A percentile compares a stretch with the other conserved stretches of the same genome.
Evolutionary conservation across 129 eudicot genomes (phyloP).

Genomic region (Glebionis coronaria): DNA sequence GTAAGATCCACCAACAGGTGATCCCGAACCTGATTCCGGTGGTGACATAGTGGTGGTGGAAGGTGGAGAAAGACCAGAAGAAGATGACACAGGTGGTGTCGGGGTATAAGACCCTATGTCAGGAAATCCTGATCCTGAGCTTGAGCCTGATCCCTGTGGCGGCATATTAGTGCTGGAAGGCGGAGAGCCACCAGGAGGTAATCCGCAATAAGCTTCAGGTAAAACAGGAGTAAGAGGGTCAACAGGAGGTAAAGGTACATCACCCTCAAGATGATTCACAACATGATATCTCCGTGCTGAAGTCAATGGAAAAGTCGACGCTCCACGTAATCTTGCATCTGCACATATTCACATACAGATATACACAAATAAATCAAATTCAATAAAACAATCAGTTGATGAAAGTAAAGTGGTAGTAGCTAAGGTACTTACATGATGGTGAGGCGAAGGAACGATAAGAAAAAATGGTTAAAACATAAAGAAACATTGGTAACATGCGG

Average conservation of each 20-base stretch:
- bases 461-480: slow-evolving; percentile 14
- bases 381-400: not conserved
- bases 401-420: not conserved
- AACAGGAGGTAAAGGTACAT: slow-evolving; percentile 55
- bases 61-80: slow-evolving; percentile 32
- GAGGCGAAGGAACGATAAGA: slow-evolving; percentile 15
- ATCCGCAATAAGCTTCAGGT: slow-evolving; percentile 48
- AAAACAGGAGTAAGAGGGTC: slow-evolving; percentile 68
- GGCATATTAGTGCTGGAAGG: slow-evolving; percentile 40
- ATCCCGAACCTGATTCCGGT: not conserved
- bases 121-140: slow-evolving; percentile 12
- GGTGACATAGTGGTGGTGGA: slow-evolving; percentile 20
- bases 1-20: not conserved
- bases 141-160: not conserved
- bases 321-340: slow-evolving; percentile 49
- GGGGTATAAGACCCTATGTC: slow-evolving; percentile 21
- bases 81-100: slow-evolving; percentile 34
- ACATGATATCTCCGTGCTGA: slow-evolving; percentile 26
- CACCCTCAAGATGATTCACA: slow-evolving; percentile 26
- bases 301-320: slow-evolving; percentile 28
- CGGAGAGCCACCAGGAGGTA: slow-evolving; percentile 54
- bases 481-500: slow-evolving; percentile 16
- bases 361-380: not conserved
- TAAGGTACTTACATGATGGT: slow-evolving; percentile 13
- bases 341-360: slow-evolving; percentile 19